Conservation (phyloP, 2,329 filamentous ascomycete species). For the Pseudogymnoascus sp. region DNA sequence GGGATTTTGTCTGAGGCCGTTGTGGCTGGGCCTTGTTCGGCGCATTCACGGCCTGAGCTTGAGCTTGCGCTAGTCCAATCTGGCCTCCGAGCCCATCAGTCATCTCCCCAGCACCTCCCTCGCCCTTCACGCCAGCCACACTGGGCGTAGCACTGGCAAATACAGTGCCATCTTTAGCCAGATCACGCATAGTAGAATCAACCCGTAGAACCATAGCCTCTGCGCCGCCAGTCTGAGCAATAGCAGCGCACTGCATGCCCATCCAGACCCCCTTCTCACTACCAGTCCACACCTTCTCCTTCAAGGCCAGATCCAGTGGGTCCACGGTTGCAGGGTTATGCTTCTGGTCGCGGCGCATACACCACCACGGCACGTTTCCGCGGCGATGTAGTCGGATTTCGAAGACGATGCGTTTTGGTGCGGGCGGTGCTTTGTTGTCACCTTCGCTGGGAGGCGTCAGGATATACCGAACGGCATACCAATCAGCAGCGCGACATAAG, state of each 20-base stretch:
- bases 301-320: conserved; percentile 29
- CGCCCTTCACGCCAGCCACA: neutral
- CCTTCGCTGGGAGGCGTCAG: conserved; percentile 29
- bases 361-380: conserved; percentile 34
- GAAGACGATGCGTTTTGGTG: conserved; percentile 36
- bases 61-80: neutral
- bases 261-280: conserved; percentile 36
- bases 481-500: conserved; percentile 46
- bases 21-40: neutral
- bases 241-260: conserved; percentile 40
- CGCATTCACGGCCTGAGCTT: neutral
- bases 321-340: conserved; percentile 24
- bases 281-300: conserved; percentile 35
- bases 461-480: conserved; percentile 47
- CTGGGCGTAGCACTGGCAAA: neutral
- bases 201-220: conserved; percentile 38
- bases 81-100: neutral
- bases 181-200: conserved; percentile 34
- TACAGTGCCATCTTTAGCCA: neutral
- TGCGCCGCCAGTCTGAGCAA: conserved; percentile 33
- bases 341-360: conserved; percentile 19
- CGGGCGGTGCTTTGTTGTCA: conserved; percentile 17
- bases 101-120: neutral
- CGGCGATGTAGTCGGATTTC: conserved; percentile 43
- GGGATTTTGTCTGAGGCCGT: neutral